Base-by-base conservation (phyloP, 805 yeast species). In the Ogataea paradorogensis region DNA sequence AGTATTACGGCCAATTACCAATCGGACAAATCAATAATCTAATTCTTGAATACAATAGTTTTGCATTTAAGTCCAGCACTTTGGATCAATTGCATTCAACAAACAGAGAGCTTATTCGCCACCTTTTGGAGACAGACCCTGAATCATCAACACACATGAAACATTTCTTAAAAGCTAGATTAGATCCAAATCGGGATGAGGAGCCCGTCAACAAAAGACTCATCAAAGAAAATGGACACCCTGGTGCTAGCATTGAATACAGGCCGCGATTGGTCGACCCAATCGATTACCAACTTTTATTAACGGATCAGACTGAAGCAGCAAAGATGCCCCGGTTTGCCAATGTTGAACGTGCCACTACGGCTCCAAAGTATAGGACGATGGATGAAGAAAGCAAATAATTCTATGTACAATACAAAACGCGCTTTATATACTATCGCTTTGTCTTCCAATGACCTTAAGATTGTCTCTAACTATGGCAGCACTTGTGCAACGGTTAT, bases 381-480 rank as follows among this genome's bases (percentile, higher is more conserved):
- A 38, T 38, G 42, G 42, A 33, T 3, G 23, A 31, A 13, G 32
- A 32, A 27, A 22, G 15, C 28, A 22, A 18, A 8, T 36, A 26
- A 24, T 13, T 23, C 25, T 29, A 32, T 35, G 32, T 35, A 35
- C 38, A 26, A 21, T 35, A 27, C 14, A 27, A 18, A 14, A 33
- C 5, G 10, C 21, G 24, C 11, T 9, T 46, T 59, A 76, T 40
- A 74, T 65, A 50, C 71, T 70, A 58, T 80, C 88, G 52, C 82
- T 78, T 57, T 84, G 89, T 45, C 91, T 70, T 5, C 95, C 95
- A 41, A 85, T 78, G 6, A 86, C 66, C 40, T 75, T 73, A 27
- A 86, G 58, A 10, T 79, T 83, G 5, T 66, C 65, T 39, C 82
- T 65, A 1, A 74, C 59, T 3, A 59, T 61, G 1, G 85, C 82